Conservation (phyloP, 225 moss, liverwort and hornwort species). For the Neckera pumila region DNA sequence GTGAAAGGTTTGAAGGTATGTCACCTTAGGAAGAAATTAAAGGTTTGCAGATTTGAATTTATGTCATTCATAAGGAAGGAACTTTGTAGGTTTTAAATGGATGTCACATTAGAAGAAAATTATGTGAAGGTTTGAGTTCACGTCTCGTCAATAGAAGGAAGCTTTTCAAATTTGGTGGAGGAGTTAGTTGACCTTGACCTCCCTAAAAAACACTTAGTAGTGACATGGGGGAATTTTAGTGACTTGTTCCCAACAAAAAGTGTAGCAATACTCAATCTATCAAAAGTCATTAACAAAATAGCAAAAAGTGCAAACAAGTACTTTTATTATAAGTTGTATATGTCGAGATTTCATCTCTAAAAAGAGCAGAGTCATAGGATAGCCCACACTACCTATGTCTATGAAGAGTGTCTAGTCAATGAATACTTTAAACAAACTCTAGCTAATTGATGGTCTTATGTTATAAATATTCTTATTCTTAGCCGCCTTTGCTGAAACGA, state of each 20-base stretch:
- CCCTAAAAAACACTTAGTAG: not conserved
- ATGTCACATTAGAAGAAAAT: not conserved
- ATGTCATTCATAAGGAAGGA: not conserved
- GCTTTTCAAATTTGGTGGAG: not conserved
- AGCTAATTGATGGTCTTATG: not conserved
- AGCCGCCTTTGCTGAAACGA: not conserved
- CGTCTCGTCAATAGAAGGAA: not conserved
- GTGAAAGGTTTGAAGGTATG: not conserved
- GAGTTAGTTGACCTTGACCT: not conserved
- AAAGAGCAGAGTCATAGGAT: not conserved
- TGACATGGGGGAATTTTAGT: not conserved
- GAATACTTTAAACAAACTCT: not conserved
- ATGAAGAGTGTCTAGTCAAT: rapidly evolving
- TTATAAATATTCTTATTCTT: not conserved
- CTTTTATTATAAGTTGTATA: not conserved
- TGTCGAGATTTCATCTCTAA: not conserved
- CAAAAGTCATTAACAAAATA: not conserved
- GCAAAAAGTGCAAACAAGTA: not conserved
- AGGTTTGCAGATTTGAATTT: not conserved
- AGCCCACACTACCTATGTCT: not conserved
- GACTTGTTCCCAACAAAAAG: not conserved
- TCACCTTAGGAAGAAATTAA: not conserved
- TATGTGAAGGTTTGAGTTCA: not conserved
- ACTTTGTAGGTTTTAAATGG: not conserved
- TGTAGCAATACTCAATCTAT: not conserved